Base-by-base conservation (phyloP, 768 basidiomycete species). In the Glaciozyma martinii region DNA sequence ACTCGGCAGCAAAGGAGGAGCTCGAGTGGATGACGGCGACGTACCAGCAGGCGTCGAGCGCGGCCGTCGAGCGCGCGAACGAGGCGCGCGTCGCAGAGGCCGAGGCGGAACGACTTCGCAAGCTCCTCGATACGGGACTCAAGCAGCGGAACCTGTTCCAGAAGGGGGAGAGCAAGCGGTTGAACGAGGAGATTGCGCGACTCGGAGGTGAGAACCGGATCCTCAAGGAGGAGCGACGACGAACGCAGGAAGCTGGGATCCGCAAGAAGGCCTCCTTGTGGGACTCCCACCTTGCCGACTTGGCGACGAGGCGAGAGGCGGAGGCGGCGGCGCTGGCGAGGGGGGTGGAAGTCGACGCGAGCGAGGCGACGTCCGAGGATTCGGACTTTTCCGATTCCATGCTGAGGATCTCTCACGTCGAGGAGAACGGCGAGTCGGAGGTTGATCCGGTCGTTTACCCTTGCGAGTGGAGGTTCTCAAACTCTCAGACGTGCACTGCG, bases 21-120 rank as follows among this genome's bases (percentile, higher is more conserved):
- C 42, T 68, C 44, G n/a, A 42, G 12, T 71, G 68, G 65, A 62
- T 68, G 40, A 64, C 66, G 50, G 61, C 58, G 23, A 64, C 66
- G 57, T 71, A 71, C 65, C 57, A 56, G 29, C 47, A 57, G 13
- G 70, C 70, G 4, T 71, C 70, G 40, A 54, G 27, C 21, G 70
- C 70, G 0, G 70, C 70, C 0, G 55, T 61, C 49, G 67, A 57
- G 21, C 61, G 70, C 7, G 70, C 70, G 25, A 56, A 53, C 25
- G 70, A 71, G 59, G 62, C 64, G 2, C 19, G 12, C 6, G 42
- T 56, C 18, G 70, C 70, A n/a, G 70, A 71, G 49, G 58, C 60
- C 9, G 67, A 68, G 32, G 56, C 61, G 25, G 52, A 43, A 9
- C 33, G 60, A 23, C 50, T 71, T 3, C 32, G 52, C 12, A 60